These are phyloP conservation scores for Russula sp. DNA, from an alignment of 768 basidiomycete species.

Conservation along the genomic window DNA sequence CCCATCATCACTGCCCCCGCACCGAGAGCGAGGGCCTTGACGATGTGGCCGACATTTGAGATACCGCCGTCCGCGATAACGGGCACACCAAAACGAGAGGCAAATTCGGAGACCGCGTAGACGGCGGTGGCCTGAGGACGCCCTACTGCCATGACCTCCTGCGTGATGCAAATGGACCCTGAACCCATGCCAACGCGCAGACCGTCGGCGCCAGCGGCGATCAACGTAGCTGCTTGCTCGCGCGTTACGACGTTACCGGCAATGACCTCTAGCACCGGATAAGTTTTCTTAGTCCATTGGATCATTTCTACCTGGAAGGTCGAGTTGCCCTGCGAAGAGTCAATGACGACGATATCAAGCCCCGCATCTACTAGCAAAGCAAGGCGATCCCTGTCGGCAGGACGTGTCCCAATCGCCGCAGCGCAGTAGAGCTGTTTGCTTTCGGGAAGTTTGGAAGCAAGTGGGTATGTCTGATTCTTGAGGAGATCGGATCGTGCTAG, in stretches of 20 bases:
- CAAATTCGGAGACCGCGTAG: slow-evolving; percentile 92
- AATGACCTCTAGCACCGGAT: slow-evolving; percentile 84
- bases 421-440: slow-evolving; percentile 96
- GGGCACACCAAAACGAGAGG: slow-evolving; percentile 87
- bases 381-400: slow-evolving; percentile 79
- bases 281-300: slow-evolving; percentile 81
- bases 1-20: slow-evolving; percentile 99
- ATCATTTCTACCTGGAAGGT: slow-evolving; percentile 93
- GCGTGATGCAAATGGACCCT: slow-evolving; percentile 98
- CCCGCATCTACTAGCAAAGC: slow-evolving; percentile 85
- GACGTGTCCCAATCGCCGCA: slow-evolving; percentile 91
- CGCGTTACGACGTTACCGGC: slow-evolving; percentile 98
- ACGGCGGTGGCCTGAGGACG: slow-evolving; percentile 98
- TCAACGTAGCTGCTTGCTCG: slow-evolving; percentile 91
- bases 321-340: slow-evolving; percentile 97
- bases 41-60: slow-evolving; percentile 92
- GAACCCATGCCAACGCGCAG: slow-evolving; percentile 96
- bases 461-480: slow-evolving; percentile 95
- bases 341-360: slow-evolving; percentile 88
- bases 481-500: slow-evolving; percentile 95
- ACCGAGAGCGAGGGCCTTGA: slow-evolving; percentile 91
- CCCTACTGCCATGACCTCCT: slow-evolving; percentile 99
- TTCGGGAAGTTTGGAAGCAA: slow-evolving; percentile 84
- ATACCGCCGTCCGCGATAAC: slow-evolving; percentile 97
- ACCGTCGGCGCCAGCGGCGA: slow-evolving; percentile 92